phyloP scores from a whole-genome alignment of 306 rosid species.

The Inga oerstediana region DNA sequence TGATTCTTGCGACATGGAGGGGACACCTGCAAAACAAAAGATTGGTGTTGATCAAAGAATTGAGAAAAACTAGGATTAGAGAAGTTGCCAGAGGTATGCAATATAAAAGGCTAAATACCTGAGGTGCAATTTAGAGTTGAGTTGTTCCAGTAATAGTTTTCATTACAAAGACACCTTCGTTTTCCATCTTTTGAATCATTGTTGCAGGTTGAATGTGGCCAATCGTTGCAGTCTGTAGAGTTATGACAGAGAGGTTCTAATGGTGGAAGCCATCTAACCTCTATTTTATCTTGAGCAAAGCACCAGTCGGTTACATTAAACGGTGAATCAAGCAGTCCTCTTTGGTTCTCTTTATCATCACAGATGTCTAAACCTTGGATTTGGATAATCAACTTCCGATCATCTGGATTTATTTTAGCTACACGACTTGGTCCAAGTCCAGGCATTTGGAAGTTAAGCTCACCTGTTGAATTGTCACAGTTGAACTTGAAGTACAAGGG shows the following conservation, averaged over 20 bases:
- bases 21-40: not conserved
- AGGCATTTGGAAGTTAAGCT: conserved; percentile 28
- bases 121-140: not conserved
- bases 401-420: not conserved
- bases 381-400: not conserved
- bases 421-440: not conserved
- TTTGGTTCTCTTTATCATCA: not conserved
- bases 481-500: conserved; percentile 36
- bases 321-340: not conserved
- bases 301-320: conserved; percentile 6
- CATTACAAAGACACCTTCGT: conserved; percentile 35
- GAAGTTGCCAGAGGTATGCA: not conserved
- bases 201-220: conserved; percentile 50
- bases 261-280: conserved; percentile 39
- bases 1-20: not conserved
- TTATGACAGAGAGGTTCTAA: conserved; percentile 35
- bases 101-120: not conserved
- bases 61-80: not conserved
- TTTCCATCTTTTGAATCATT: conserved; percentile 2
- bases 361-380: not conserved
- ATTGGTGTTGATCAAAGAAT: not conserved
- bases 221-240: conserved; percentile 25
- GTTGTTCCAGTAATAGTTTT: conserved; percentile 35
- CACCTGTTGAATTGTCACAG: conserved; percentile 18
- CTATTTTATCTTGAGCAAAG: not conserved